Conservation (phyloP, 352 stramenopile genomes). For the Phytophthora citrophthora region DNA sequence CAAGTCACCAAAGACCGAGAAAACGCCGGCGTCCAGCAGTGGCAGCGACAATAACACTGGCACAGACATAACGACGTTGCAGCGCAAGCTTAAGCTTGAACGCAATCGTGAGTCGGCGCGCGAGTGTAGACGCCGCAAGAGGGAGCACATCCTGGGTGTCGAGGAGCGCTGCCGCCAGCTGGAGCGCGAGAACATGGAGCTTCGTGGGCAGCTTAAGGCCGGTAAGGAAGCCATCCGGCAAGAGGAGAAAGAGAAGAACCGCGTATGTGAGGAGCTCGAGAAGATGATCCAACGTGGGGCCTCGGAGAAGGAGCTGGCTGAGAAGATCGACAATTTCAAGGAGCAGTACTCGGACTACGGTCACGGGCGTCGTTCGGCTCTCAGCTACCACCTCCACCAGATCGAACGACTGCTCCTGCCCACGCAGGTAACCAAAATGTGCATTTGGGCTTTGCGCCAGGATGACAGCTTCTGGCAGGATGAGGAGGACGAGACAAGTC, state of each 20-base stretch:
- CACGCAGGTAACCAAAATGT: constrained; percentile 95
- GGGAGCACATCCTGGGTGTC: constrained; percentile 81
- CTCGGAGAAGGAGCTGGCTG: constrained; percentile 89
- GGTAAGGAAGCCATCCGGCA: constrained; percentile 88
- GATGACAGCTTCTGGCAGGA: constrained; percentile 92
- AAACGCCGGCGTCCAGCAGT: constrained; percentile 50
- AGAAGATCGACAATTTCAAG: constrained; percentile 96
- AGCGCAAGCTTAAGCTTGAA: constrained; percentile 89
- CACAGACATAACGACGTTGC: constrained; percentile 43
- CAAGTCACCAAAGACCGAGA: constrained; percentile 64
- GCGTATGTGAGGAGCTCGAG: constrained; percentile 83
- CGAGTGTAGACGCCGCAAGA: constrained; percentile 91
- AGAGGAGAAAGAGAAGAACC: constrained; percentile 88
- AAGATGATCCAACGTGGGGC: constrained; percentile 82
- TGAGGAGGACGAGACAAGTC: constrained; percentile 87
- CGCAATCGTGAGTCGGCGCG: constrained; percentile 92
- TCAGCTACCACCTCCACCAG: constrained; percentile 93
- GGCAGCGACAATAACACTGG: constrained; percentile 49
- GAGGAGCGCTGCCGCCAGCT: constrained; percentile 83
- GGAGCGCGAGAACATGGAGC: constrained; percentile 93
- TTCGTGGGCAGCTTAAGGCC: constrained; percentile 89
- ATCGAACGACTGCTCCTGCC: constrained; percentile 94
- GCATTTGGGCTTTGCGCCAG: constrained; percentile 91
- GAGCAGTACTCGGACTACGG: constrained; percentile 94
- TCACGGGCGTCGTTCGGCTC: constrained; percentile 84